Conservation (phyloP, 225 moss, liverwort and hornwort genomes). For the Anthoceros angustus region DNA sequence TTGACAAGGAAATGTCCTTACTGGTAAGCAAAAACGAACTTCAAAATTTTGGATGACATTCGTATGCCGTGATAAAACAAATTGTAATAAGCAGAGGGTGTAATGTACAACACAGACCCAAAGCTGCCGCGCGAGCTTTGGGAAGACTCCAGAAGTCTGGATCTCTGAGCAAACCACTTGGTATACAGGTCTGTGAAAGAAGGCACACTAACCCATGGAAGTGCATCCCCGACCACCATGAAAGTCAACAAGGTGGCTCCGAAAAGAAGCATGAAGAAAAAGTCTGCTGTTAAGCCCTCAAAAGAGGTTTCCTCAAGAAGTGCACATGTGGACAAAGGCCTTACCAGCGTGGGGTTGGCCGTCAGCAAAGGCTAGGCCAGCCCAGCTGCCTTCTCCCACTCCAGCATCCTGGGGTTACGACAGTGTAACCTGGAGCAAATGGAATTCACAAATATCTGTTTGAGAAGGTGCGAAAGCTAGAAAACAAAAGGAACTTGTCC, state of each 20-base stretch:
- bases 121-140: too few species aligned
- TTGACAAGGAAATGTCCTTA: too few species aligned
- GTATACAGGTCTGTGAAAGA: neutral
- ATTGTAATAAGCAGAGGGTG: too few species aligned
- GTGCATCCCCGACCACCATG: slow-evolving; percentile 76
- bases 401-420: slow-evolving; percentile 49
- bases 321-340: neutral
- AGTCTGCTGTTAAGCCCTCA: slow-evolving; percentile 92
- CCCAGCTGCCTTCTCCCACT: slow-evolving; percentile 83
- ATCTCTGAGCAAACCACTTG: neutral
- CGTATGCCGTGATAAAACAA: too few species aligned
- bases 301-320: slow-evolving; percentile 61
- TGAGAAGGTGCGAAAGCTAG: neutral
- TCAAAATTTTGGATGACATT: too few species aligned
- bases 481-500: slow-evolving; percentile 7
- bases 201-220: slow-evolving; percentile 83
- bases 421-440: slow-evolving; percentile 39
- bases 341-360: slow-evolving; percentile 61
- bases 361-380: slow-evolving; percentile 53
- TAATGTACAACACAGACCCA: too few species aligned
- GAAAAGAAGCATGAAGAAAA: slow-evolving; percentile 83
- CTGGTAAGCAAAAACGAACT: too few species aligned
- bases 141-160: too few species aligned
- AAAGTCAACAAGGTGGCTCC: slow-evolving; percentile 33
- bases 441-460: slow-evolving; percentile 6